Evolutionary conservation across 192 early-diverging fungal species (phyloP), one percentile per base, ranked within the genome.

Genomic region (Thoreauomyces humboldtii): DNA sequence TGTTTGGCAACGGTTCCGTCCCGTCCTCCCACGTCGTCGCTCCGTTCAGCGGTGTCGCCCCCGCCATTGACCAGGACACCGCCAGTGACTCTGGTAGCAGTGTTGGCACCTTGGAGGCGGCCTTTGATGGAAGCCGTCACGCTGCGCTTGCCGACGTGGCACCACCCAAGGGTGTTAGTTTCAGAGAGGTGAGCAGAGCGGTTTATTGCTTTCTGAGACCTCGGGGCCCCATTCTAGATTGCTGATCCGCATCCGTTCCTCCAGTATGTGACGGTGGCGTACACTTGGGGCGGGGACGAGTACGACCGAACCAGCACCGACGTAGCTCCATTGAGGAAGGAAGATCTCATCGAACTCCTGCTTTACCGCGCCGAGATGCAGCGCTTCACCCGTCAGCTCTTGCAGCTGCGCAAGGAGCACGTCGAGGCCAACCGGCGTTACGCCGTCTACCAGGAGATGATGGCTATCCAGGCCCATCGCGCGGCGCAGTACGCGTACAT

Each of bases 361-460:
- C 25, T 56, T n/a, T 70, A 57, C 55, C 69, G 69, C 31, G 69
- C 69, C 43, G 60, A 70, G 37, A 62, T 70, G 57, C 59, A 69
- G 34, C 43, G 48, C 7, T 36, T 34, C 37, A 69, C 67, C 24
- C 42, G 58, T 14, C 50, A 44, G 32, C 50, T 69, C 5, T 21
- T 60, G 0, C 29, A 38, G 14, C 12, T 62, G 32, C 58, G 67
- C 15, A 54, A 69, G 7, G 42, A 59, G 1, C 44, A 55, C 55
- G 33, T 59, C 24, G 56, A 67, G 14, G 43, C 33, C 17, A 42
- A 67, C n/a, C 65, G 54, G n/a, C 65, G 65, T 33, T 55, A 25
- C 24, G 21, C 44, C 14, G 56, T 55, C 25, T 57, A 67, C 27
- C 37, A 37, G 43, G 54, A 67, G 51, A 43, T 67, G 2, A 57